Conservation (phyloP, 192 early-diverging fungal genomes). For the Dissophora globulifera region DNA sequence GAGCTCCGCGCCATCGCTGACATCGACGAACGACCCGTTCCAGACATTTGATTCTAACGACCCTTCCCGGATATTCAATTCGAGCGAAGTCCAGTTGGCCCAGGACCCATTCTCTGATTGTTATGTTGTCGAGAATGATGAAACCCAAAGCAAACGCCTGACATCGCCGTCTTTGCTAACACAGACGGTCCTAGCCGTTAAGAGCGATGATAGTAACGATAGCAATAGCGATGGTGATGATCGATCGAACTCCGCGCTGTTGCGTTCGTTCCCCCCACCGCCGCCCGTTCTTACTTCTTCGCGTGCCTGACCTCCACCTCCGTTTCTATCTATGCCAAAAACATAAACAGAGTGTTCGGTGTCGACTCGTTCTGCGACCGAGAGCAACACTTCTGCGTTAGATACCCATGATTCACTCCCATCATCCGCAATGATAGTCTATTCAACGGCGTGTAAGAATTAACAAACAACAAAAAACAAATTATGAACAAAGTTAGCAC, state of each 20-base stretch:
- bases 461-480: too few relatives aligned
- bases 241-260: constrained; percentile 21
- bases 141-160: background rate
- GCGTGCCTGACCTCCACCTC: too few relatives aligned
- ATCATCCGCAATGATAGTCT: too few relatives aligned
- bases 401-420: too few relatives aligned
- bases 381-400: too few relatives aligned
- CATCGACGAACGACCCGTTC: constrained; percentile 49
- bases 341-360: too few relatives aligned
- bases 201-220: background rate
- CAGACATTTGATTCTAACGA: constrained; percentile 52
- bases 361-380: too few relatives aligned
- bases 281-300: constrained; percentile 1
- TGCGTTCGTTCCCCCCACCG: constrained; percentile 34
- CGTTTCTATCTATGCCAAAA: too few relatives aligned
- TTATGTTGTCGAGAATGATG: constrained; percentile 3
- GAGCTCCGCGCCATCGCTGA: constrained; percentile 38
- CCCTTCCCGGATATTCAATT: constrained; percentile 46
- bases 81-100: constrained; percentile 23
- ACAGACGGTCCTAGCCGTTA: background rate
- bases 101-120: constrained; percentile 19
- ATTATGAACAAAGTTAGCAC: too few relatives aligned
- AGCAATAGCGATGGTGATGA: background rate
- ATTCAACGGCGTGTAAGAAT: too few relatives aligned
- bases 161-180: background rate